Percentiles rank a stretch among this genome's conserved stretches.
phyloP scores from a whole-genome alignment of 2,329 filamentous ascomycete genomes.

The Xylaria sp. region DNA sequence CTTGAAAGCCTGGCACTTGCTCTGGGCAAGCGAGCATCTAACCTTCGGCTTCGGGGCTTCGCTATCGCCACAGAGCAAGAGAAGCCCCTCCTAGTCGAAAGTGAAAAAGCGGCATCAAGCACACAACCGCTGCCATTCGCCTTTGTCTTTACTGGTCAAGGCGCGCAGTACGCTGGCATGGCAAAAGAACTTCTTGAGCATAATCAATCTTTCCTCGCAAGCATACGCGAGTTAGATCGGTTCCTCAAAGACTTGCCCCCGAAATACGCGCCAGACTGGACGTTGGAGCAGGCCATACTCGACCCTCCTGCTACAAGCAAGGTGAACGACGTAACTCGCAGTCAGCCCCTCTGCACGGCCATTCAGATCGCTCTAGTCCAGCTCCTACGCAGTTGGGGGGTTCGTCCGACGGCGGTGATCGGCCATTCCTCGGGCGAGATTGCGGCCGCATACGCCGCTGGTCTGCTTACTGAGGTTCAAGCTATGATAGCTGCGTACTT shows the following conservation, averaged over 20 bases:
- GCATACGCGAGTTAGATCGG: slow-evolving; percentile 35
- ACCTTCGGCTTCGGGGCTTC: neutral
- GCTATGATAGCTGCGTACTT: slow-evolving; percentile 40
- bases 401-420: slow-evolving; percentile 27
- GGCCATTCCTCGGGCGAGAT: slow-evolving; percentile 53
- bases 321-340: slow-evolving; percentile 19
- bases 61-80: neutral
- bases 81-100: neutral
- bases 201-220: slow-evolving; percentile 33
- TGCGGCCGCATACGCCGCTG: slow-evolving; percentile 56
- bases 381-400: slow-evolving; percentile 32
- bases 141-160: slow-evolving; percentile 48
- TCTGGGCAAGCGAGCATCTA: neutral
- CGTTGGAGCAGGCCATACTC: slow-evolving; percentile 26
- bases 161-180: slow-evolving; percentile 50
- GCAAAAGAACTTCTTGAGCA: slow-evolving; percentile 45
- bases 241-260: slow-evolving; percentile 4
- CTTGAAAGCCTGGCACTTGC: neutral
- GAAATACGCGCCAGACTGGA: slow-evolving; percentile 27
- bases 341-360: slow-evolving; percentile 42
- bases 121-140: slow-evolving; percentile 16
- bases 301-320: neutral
- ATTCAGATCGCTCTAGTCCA: slow-evolving; percentile 42
- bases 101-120: neutral
- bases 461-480: slow-evolving; percentile 35